Conservation (phyloP, 306 rosid genomes). For the Alnus rubra region DNA sequence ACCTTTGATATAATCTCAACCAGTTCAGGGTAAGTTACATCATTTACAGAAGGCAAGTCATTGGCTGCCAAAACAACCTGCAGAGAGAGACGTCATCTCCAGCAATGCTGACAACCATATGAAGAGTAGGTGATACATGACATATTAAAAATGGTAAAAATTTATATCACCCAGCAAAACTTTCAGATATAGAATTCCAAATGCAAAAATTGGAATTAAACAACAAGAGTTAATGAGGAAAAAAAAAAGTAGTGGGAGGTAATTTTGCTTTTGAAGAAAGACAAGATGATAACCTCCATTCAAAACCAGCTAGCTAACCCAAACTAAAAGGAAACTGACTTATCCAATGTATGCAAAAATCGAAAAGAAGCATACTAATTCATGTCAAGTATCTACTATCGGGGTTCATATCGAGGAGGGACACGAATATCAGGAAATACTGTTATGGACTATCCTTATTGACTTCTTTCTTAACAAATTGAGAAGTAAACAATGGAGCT, state of each 20-base stretch:
- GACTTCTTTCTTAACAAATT: background rate
- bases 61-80: conserved; percentile 98
- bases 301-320: background rate
- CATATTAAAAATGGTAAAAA: background rate
- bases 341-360: background rate
- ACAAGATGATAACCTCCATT: background rate
- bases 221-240: background rate
- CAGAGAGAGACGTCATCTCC: conserved; percentile 27
- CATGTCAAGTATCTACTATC: background rate
- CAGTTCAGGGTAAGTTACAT: conserved; percentile 75
- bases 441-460: background rate
- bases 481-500: background rate
- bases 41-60: conserved; percentile 94
- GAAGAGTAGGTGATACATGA: background rate
- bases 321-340: background rate
- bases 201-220: background rate
- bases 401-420: background rate
- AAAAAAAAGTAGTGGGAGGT: background rate
- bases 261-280: background rate
- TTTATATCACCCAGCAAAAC: background rate
- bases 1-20: conserved; percentile 83
- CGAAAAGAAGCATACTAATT: background rate
- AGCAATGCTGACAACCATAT: conserved; percentile 20
- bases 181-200: background rate
- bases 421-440: background rate